These are phyloP conservation scores for Pseudonectria buxi DNA, from an alignment of 2,329 filamentous ascomycete species.

Conservation along the genomic window DNA sequence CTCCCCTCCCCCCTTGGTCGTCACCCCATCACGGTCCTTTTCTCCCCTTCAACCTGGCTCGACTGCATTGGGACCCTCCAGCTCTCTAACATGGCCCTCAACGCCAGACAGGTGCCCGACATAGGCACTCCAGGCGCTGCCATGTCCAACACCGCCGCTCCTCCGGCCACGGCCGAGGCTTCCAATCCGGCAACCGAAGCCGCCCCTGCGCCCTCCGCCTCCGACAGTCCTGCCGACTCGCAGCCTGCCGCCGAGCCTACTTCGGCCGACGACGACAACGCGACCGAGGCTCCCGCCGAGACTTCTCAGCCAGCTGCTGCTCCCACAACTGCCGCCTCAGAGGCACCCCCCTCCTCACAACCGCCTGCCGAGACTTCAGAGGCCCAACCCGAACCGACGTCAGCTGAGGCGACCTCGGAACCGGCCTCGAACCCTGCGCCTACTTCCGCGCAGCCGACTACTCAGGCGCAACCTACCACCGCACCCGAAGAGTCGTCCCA, in stretches of 20 bases:
- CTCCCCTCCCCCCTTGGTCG: neutral
- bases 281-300: conserved; percentile 5
- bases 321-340: conserved; percentile 3
- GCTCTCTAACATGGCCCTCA: conserved; percentile 29
- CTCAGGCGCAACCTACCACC: conserved; percentile 5
- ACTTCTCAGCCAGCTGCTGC: conserved; percentile 2
- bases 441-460: conserved; percentile 3
- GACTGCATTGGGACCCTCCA: conserved; percentile 2
- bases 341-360: conserved; percentile 3
- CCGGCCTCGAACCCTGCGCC: neutral
- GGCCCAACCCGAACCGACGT: conserved; percentile 1
- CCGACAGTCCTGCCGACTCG: neutral
- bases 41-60: neutral
- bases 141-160: conserved; percentile 28
- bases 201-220: neutral
- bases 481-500: conserved; percentile 2
- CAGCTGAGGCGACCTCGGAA: conserved; percentile 4
- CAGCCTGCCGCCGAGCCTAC: conserved; percentile 1
- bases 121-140: conserved; percentile 18
- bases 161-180: conserved; percentile 15
- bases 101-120: conserved; percentile 21
- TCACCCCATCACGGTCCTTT: neutral
- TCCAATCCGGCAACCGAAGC: conserved; percentile 9
- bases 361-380: conserved; percentile 2
- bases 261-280: conserved; percentile 1